These are phyloP conservation scores for Aquanectria penicillioides DNA, from an alignment of 2,329 filamentous ascomycete species.

Conservation along the genomic window DNA sequence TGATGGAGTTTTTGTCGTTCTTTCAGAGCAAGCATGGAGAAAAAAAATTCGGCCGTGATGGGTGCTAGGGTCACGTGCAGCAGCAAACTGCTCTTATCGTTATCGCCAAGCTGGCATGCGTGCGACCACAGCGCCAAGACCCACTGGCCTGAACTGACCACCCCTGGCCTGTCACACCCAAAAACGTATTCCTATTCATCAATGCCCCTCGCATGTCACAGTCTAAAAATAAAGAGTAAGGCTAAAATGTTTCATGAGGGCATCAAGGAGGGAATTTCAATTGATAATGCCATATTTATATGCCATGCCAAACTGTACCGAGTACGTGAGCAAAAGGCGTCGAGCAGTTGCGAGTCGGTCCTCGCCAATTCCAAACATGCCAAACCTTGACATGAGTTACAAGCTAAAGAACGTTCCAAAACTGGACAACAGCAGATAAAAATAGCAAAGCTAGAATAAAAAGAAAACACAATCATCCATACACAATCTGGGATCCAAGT, in stretches of 20 bases:
- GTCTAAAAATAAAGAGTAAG: not conserved
- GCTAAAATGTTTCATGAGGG: not conserved
- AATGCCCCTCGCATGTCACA: not conserved
- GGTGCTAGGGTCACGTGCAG: constrained; percentile 17
- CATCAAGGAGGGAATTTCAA: constrained; percentile 3
- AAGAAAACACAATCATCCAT: not conserved
- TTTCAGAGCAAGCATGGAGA: constrained; percentile 12
- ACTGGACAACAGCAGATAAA: not conserved
- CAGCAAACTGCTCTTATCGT: constrained; percentile 12
- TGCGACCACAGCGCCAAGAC: too few relatives aligned
- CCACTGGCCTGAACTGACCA: too few relatives aligned
- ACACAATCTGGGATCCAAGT: constrained; percentile 1
- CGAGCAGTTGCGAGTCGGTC: not conserved
- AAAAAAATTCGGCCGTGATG: constrained; percentile 23
- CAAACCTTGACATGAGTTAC: too few relatives aligned
- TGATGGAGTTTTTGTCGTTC: constrained; percentile 25
- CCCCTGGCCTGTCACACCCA: too few relatives aligned
- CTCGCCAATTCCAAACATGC: too few relatives aligned
- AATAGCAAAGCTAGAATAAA: not conserved
- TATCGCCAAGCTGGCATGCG: too few relatives aligned
- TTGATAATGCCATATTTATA: not conserved
- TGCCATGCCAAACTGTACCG: not conserved
- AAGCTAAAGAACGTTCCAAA: constrained; percentile 9
- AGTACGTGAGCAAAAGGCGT: not conserved
- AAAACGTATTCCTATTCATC: too few relatives aligned